Evolutionary conservation across 768 basidiomycete species (phyloP).

Genomic region (Boletus reticulatus): DNA sequence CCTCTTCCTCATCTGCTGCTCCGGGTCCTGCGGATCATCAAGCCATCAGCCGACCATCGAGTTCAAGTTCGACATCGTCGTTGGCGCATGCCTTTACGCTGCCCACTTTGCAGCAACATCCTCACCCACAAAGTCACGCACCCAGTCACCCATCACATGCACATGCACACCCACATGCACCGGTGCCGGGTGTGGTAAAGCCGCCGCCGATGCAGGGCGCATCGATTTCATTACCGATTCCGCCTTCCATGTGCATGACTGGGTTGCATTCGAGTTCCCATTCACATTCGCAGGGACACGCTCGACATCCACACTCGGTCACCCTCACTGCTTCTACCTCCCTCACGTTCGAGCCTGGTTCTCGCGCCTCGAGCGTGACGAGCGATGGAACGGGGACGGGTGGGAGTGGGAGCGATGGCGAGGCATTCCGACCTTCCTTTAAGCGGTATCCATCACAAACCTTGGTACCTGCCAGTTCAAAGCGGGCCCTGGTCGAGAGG

Average conservation of each 20-base stretch:
- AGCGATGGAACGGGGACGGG: constrained; percentile 33
- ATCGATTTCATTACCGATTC: constrained; percentile 36
- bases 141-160: constrained; percentile 1
- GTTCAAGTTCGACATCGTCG: constrained; percentile 37
- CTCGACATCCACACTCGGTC: constrained; percentile 1
- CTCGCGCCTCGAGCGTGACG: constrained; percentile 31
- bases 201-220: constrained; percentile 27
- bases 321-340: constrained; percentile 6
- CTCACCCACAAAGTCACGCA: not conserved
- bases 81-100: constrained; percentile 42
- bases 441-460: constrained; percentile 75
- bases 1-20: not conserved
- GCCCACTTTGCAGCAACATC: constrained; percentile 7
- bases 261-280: constrained; percentile 8
- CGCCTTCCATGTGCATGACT: constrained; percentile 17
- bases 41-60: constrained; percentile 35
- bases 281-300: not conserved
- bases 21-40: constrained; percentile 17
- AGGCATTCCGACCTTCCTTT: constrained; percentile 55
- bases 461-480: constrained; percentile 56
- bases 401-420: constrained; percentile 31
- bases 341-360: constrained; percentile 22
- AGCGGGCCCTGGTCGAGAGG: constrained; percentile 46
- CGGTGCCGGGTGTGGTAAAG: constrained; percentile 13
- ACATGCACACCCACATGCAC: not conserved